Conservation (phyloP, 345 rosid species). For the Salix udensis region DNA sequence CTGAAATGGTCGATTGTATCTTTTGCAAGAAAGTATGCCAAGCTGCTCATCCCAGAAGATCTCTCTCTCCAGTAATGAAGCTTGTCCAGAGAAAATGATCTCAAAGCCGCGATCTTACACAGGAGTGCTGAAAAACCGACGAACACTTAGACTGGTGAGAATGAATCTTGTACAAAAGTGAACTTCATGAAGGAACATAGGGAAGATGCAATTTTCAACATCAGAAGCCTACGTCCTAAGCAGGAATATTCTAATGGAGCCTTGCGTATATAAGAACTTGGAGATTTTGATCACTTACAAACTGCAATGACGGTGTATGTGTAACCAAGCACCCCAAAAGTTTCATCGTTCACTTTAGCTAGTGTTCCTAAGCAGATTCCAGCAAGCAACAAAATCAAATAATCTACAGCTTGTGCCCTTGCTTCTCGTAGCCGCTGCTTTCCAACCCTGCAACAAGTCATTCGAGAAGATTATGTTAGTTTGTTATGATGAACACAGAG, state of each 20-base stretch:
- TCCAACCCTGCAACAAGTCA: conserved; percentile 51
- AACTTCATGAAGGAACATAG: neutral
- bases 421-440: conserved; percentile 94
- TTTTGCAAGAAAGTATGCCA: conserved; percentile 87
- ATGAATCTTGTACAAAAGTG: neutral
- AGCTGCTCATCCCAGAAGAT: conserved; percentile 91
- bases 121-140: conserved; percentile 66
- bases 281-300: conserved; percentile 55
- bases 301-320: conserved; percentile 93
- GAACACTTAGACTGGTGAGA: neutral
- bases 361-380: conserved; percentile 98
- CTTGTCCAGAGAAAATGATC: conserved; percentile 85
- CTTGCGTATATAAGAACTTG: neutral
- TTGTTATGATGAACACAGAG: neutral
- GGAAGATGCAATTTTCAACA: neutral
- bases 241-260: neutral
- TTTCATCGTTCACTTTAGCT: conserved; percentile 97
- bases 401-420: conserved; percentile 87
- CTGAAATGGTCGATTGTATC: conserved; percentile 93
- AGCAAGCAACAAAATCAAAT: conserved; percentile 74
- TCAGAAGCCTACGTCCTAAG: neutral
- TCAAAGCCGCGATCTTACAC: conserved; percentile 88
- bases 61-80: conserved; percentile 95
- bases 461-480: neutral
- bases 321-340: conserved; percentile 85